phyloP scores from a whole-genome alignment of 1,139 yeast genomes.

The Magnusiomyces sp. region DNA sequence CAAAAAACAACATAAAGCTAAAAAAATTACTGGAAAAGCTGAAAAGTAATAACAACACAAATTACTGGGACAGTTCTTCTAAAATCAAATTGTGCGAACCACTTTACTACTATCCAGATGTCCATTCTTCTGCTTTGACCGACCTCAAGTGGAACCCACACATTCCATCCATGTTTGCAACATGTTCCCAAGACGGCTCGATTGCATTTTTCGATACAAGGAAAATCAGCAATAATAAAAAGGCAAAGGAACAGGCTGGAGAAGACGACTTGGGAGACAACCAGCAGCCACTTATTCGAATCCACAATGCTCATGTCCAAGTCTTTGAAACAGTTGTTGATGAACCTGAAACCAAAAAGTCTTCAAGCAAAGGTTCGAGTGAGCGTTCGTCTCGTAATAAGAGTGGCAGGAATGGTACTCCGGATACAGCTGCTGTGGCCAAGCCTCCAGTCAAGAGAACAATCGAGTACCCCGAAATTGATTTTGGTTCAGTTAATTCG shows the following conservation, averaged over 20 bases:
- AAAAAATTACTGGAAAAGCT: too few species aligned
- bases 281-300: neutral
- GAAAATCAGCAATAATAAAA: conserved; percentile 29
- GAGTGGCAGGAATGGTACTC: neutral
- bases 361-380: neutral
- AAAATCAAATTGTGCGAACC: too few species aligned
- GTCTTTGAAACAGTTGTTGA: neutral
- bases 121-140: conserved; percentile 31
- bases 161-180: conserved; percentile 50
- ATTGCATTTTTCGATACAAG: conserved; percentile 68
- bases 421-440: neutral
- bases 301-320: neutral
- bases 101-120: too few species aligned
- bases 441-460: neutral
- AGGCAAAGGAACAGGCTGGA: conserved; percentile 24
- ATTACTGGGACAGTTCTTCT: too few species aligned
- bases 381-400: neutral
- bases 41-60: too few species aligned
- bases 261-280: conserved; percentile 16
- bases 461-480: conserved; percentile 29
- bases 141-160: conserved; percentile 40
- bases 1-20: too few species aligned
- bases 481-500: conserved; percentile 47
- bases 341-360: too few species aligned
- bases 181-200: conserved; percentile 65